Percentiles rank a stretch among this genome's conserved stretches.
phyloP scores from a whole-genome alignment of 768 basidiomycete genomes.

The Termitomyces sp. region DNA sequence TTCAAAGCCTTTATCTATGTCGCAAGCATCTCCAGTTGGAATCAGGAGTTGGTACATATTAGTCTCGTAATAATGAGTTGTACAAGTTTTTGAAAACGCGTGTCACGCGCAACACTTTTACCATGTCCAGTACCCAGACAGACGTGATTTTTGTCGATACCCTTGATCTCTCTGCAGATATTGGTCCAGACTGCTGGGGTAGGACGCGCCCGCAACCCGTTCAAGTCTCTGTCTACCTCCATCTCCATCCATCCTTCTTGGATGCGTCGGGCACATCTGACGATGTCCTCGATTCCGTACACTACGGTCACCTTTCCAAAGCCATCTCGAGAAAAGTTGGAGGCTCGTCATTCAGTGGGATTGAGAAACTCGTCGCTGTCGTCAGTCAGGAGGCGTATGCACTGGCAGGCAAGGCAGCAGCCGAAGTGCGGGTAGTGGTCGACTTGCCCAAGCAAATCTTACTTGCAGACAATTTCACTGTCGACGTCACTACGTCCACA shows the following conservation, averaged over 20 bases:
- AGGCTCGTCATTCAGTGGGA: slow-evolving; percentile 20
- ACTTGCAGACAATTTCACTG: slow-evolving; percentile 39
- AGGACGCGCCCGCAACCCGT: slow-evolving; percentile 47
- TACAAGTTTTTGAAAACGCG: background rate
- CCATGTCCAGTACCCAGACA: slow-evolving; percentile 8
- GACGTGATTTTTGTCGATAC: slow-evolving; percentile 46
- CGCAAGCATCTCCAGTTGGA: background rate
- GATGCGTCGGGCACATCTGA: slow-evolving; percentile 42
- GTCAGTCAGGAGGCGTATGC: slow-evolving; percentile 35
- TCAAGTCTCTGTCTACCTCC: slow-evolving; percentile 45
- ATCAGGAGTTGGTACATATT: background rate
- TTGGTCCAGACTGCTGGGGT: slow-evolving; percentile 54
- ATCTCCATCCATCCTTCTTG: slow-evolving; percentile 40
- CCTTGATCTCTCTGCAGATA: slow-evolving; percentile 34
- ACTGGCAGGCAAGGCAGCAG: slow-evolving; percentile 32
- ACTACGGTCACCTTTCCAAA: slow-evolving; percentile 65
- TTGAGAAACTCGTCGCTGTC: slow-evolving; percentile 29
- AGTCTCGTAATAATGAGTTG: background rate
- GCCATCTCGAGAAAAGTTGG: slow-evolving; percentile 29
- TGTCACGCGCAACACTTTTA: background rate
- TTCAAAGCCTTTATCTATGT: background rate
- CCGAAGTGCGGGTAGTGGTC: slow-evolving; percentile 37
- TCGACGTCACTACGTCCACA: slow-evolving; percentile 31
- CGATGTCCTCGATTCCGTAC: slow-evolving; percentile 52
- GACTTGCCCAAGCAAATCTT: slow-evolving; percentile 49